Base-by-base conservation (phyloP, 495 filamentous ascomycete genomes). In the Geopyxis carbonaria region DNA sequence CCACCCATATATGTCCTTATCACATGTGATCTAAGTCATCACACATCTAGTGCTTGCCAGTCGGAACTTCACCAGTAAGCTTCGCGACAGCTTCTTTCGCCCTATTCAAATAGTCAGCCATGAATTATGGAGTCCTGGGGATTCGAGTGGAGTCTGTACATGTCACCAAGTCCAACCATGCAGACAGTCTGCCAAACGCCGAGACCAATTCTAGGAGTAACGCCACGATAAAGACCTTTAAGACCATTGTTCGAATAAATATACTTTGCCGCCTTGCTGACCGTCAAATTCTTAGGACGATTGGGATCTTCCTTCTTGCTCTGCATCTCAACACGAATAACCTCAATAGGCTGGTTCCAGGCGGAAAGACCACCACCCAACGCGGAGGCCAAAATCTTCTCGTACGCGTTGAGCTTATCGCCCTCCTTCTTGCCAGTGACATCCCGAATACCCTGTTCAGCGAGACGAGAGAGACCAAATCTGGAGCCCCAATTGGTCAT, bases 321-420 rank as follows among this genome's bases (percentile, higher is more conserved):
- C 72, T 97, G 89, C 91, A 97, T 95, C 70, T 97, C 89, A 43
- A 97, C 89, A 49, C 89, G 81, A 59, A 97, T 93, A 57, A 97
- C 89, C 72, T 97, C 89, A 63, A 97, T 97, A 19, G 89, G 89
- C 69, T 97, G 89, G 63, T 97, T 97, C 89, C 89, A 97, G 44
- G 89, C 89, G 43, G 75, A 82, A 40, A 97, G 64, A 53, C 89
- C 89, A 69, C 89, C 89, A 59, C 89, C 89, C 13, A 97, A 52
- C 49, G 78, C 72, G 41, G 76, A 80, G 2, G 89, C 86, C 28
- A 82, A 59, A 54, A 97, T 78, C 74, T 95, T 95, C 68, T 97
- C 91, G 36, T 63, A 57, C 2, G 75, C 73, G 47, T 65, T 67
- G 45, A 95, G 68, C 63, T 76, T 80, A 55, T 84, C 70, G 41